A percentile compares a stretch with the other conserved stretches of the same genome.
These are phyloP conservation scores for Eutrema yunnanense DNA, from an alignment of 345 rosid genomes.

Conservation along the genomic window DNA sequence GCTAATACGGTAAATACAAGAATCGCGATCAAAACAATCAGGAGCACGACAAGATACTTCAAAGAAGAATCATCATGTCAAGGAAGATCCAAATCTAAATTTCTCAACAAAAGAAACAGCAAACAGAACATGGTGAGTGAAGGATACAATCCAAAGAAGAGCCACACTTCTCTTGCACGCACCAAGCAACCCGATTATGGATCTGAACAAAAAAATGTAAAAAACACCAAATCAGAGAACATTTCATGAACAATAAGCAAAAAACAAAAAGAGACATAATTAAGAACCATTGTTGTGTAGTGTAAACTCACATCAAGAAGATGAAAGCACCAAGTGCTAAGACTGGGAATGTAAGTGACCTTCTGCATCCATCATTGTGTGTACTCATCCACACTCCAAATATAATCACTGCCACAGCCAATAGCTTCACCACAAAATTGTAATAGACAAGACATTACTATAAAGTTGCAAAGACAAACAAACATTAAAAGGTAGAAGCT, in stretches of 20 bases:
- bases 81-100: conserved; percentile 28
- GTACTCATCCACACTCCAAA: conserved; percentile 98
- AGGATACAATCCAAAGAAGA: conserved; percentile 95
- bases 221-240: conserved; percentile 1
- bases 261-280: not conserved
- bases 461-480: not conserved
- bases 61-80: conserved; percentile 36
- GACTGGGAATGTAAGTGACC: conserved; percentile 80
- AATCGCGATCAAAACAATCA: conserved; percentile 66
- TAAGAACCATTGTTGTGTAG: not conserved
- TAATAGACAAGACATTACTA: not conserved
- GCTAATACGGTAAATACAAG: conserved; percentile 88
- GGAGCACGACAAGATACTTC: conserved; percentile 71
- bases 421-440: conserved; percentile 47
- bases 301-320: conserved; percentile 53
- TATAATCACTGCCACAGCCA: conserved; percentile 62
- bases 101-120: not conserved
- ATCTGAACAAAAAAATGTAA: conserved; percentile 49
- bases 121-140: conserved; percentile 7
- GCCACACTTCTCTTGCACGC: conserved; percentile 75
- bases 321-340: conserved; percentile 77
- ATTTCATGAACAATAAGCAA: not conserved
- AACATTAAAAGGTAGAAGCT: not conserved
- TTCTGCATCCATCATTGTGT: conserved; percentile 77
- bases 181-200: conserved; percentile 86